Evolutionary conservation across 2,329 filamentous ascomycete species (phyloP).

Genomic region (Fusarium torreyae): DNA sequence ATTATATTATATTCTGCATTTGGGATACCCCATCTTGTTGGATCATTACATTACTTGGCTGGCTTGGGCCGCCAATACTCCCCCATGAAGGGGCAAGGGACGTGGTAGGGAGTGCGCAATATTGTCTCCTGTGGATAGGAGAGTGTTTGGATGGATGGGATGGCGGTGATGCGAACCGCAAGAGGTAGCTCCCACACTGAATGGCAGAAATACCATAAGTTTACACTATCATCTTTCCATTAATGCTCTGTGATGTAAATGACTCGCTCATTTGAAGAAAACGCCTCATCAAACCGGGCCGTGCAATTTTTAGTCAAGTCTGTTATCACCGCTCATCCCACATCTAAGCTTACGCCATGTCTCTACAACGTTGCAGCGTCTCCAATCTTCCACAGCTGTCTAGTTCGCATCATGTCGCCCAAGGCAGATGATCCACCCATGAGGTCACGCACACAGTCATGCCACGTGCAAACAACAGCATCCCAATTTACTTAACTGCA

Average conservation of each 20-base stretch:
- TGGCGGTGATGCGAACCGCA: constrained; percentile 29
- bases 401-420: constrained; percentile 38
- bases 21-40: constrained; percentile 47
- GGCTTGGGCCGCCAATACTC: constrained; percentile 4
- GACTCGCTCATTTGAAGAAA: not conserved
- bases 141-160: constrained; percentile 26
- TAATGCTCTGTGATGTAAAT: constrained; percentile 5
- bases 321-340: no score
- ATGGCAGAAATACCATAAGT: constrained; percentile 58
- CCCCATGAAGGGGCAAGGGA: not conserved
- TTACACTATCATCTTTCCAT: constrained; percentile 12
- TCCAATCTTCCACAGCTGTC: not conserved
- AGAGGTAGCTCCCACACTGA: constrained; percentile 53
- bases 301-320: not conserved
- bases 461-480: constrained; percentile 29
- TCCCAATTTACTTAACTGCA: constrained; percentile 22
- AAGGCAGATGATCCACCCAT: constrained; percentile 48
- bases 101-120: constrained; percentile 12
- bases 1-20: constrained; percentile 30
- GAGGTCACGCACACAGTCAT: constrained; percentile 44
- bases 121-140: constrained; percentile 15
- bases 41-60: constrained; percentile 25
- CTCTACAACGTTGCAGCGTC: constrained; percentile 27
- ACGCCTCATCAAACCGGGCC: not conserved
- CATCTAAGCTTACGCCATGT: constrained; percentile 10